phyloP scores from a whole-genome alignment of 495 filamentous ascomycete genomes.

The Aspergillus conjunctus region DNA sequence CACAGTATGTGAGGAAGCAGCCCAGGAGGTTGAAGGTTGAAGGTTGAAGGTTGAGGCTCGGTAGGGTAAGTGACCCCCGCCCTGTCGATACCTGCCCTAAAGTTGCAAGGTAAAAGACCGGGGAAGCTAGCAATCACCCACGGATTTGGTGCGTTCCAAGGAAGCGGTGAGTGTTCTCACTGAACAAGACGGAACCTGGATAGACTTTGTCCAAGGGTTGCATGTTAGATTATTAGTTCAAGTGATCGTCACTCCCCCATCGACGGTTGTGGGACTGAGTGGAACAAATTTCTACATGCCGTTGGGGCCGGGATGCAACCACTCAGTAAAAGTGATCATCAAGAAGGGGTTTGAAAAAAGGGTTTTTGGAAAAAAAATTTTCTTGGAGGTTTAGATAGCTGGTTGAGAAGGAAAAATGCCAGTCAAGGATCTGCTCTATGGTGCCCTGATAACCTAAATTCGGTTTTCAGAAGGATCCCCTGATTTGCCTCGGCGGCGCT shows the following conservation, averaged over 20 bases:
- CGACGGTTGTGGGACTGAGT: background rate
- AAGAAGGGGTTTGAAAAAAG: background rate
- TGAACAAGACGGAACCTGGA: background rate
- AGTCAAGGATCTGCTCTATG: background rate
- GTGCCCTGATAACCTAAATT: slow-evolving; percentile 1
- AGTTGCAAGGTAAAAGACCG: background rate
- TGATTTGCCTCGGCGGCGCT: background rate
- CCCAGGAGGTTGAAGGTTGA: too few relatives aligned
- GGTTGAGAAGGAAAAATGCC: background rate
- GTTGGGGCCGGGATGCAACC: background rate
- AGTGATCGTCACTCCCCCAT: background rate
- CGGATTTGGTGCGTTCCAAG: background rate
- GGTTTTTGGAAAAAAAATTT: background rate
- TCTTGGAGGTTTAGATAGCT: background rate
- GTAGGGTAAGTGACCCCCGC: background rate
- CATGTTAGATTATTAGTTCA: background rate
- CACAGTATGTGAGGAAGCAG: too few relatives aligned
- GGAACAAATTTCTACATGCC: background rate
- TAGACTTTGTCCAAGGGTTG: background rate
- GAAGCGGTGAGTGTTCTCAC: background rate
- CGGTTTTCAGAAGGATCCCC: slow-evolving; percentile 11
- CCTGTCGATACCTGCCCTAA: background rate
- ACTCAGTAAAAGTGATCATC: background rate
- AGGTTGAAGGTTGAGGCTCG: too few relatives aligned
- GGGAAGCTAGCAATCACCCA: background rate